phyloP scores from a whole-genome alignment of 148 eudicot genomes.

The Cornus suecica region DNA sequence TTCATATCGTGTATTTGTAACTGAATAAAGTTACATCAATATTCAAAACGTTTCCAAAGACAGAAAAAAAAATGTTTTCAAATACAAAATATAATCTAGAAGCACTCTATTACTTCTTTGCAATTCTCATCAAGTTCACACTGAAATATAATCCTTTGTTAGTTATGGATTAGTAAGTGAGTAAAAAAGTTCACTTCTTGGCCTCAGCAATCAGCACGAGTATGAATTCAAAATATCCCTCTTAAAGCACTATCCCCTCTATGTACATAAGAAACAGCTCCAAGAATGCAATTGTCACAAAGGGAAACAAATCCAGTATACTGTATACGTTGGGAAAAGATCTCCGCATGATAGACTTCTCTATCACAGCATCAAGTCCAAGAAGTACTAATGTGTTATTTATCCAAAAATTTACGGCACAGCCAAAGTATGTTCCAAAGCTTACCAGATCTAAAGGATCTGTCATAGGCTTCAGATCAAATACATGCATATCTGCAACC shows the following conservation, averaged over 20 bases:
- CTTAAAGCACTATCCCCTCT: neutral
- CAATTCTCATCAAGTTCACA: neutral
- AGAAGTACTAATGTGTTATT: neutral
- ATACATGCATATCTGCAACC: conserved; percentile 77
- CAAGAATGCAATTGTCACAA: neutral
- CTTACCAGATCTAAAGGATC: conserved; percentile 75
- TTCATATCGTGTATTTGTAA: neutral
- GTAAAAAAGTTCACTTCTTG: neutral
- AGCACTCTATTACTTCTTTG: neutral
- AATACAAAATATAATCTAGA: neutral
- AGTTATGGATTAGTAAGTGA: neutral
- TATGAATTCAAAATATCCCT: neutral
- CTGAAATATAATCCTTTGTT: neutral
- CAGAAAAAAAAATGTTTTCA: neutral
- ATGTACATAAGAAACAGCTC: neutral
- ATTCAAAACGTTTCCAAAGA: neutral
- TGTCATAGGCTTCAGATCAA: conserved; percentile 67
- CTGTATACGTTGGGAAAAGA: neutral
- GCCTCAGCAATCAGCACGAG: neutral
- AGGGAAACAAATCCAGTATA: neutral
- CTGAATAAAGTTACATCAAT: neutral
- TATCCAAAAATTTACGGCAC: conserved; percentile 1
- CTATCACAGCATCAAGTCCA: neutral
- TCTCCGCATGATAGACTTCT: neutral
- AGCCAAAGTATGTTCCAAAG: conserved; percentile 9